These are phyloP conservation scores for Rhodomyrtus psidioides DNA, from an alignment of 441 rosid species.

Conservation along the genomic window DNA sequence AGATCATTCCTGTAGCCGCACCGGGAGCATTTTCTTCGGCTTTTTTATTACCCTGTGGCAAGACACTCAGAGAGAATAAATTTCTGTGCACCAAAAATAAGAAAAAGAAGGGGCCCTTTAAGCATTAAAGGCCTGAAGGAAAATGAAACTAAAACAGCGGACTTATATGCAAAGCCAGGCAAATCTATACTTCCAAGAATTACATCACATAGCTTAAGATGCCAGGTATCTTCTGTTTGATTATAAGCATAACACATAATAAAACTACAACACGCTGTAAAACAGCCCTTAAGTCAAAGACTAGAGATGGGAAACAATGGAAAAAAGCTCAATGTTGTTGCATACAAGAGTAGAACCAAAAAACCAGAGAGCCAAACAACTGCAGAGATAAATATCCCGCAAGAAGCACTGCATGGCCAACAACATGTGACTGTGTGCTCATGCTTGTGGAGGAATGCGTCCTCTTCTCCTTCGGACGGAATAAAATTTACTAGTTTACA, in stretches of 20 bases:
- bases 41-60: constrained; percentile 43
- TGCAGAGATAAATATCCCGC: not conserved
- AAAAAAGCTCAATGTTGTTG: not conserved
- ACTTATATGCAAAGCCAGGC: not conserved
- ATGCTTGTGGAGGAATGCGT: not conserved
- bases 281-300: not conserved
- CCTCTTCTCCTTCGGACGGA: not conserved
- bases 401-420: not conserved
- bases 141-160: not conserved
- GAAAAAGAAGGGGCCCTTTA: not conserved
- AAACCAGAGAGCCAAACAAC: not conserved
- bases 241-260: not conserved
- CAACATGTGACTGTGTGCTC: not conserved
- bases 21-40: constrained; percentile 85
- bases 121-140: not conserved
- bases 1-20: constrained; percentile 77
- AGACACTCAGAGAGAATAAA: not conserved
- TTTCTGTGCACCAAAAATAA: not conserved
- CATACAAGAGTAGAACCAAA: not conserved
- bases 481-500: not conserved
- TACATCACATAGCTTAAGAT: not conserved
- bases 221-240: not conserved
- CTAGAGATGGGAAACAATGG: not conserved
- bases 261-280: not conserved
- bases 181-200: not conserved